Evolutionary conservation across 148 eudicot genomes (phyloP).

Genomic region (Heliosperma pusillum): DNA sequence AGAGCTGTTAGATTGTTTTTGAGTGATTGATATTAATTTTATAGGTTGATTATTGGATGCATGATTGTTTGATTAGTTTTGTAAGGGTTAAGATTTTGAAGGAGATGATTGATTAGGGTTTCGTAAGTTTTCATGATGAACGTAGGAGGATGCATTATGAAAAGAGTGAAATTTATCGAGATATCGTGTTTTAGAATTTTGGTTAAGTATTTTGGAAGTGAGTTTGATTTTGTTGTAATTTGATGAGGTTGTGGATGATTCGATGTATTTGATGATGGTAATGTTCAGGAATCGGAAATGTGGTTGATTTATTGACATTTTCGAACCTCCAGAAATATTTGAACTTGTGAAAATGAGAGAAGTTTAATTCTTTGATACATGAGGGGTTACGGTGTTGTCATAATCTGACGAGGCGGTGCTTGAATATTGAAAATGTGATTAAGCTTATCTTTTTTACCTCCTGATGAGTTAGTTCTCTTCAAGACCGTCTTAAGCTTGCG

Average conservation of each 20-base stretch:
- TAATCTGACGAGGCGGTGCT: no score
- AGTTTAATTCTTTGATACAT: background rate
- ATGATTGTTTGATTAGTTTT: background rate
- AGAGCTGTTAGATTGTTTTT: background rate
- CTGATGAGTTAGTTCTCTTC: no score
- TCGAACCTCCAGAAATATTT: background rate
- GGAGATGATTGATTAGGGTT: slow-evolving; percentile 15
- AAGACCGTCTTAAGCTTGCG: no score
- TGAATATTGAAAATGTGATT: no score
- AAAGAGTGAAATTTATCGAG: background rate
- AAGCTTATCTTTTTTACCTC: no score
- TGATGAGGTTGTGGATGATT: background rate
- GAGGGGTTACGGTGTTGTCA: background rate
- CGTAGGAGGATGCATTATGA: background rate
- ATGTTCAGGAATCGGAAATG: background rate
- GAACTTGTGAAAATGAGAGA: background rate
- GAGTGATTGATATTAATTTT: background rate
- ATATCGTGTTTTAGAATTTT: background rate
- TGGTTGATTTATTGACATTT: background rate
- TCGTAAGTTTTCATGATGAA: background rate
- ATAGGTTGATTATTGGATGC: background rate
- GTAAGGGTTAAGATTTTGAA: background rate
- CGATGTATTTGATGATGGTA: background rate
- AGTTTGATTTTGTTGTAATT: background rate
- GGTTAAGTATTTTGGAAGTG: background rate